Percentiles rank a stretch among this genome's conserved stretches.
Evolutionary conservation across 768 basidiomycete species (phyloP).

Genomic region (Filobasidium wieringae): DNA sequence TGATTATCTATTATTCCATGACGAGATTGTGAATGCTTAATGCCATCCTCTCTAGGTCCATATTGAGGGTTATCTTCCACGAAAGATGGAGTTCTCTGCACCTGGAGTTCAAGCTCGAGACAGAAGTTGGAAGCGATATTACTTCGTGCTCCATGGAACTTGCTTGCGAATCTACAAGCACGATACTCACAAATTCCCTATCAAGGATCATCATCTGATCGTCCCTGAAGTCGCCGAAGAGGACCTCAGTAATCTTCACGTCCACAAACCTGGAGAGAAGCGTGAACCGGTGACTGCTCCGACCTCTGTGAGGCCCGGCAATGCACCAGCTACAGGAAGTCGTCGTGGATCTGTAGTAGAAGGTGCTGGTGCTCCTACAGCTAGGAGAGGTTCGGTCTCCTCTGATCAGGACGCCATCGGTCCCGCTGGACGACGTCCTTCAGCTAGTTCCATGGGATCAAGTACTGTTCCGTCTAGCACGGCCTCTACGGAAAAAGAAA

Average conservation of each 20-base stretch:
- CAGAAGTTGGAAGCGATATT: conserved; percentile 76
- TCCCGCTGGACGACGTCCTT: conserved; percentile 14
- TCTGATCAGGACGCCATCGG: background rate
- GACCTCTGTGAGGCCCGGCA: background rate
- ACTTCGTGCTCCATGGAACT: conserved; percentile 90
- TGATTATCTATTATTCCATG: background rate
- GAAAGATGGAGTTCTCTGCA: conserved; percentile 81
- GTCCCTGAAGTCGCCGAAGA: conserved; percentile 27
- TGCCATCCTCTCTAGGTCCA: conserved; percentile 43
- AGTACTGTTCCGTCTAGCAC: background rate
- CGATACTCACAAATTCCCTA: conserved; percentile 38
- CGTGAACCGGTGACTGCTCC: conserved; percentile 2
- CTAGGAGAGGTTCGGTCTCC: background rate
- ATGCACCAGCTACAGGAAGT: background rate
- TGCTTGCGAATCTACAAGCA: conserved; percentile 53
- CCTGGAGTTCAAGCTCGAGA: conserved; percentile 82
- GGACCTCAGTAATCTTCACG: conserved; percentile 33
- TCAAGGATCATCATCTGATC: conserved; percentile 18
- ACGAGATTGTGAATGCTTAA: background rate
- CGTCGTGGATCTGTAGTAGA: conserved; percentile 14
- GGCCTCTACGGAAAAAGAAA: conserved; percentile 14
- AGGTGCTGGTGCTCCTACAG: background rate
- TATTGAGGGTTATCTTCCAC: conserved; percentile 66
- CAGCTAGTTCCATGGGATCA: background rate
- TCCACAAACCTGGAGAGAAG: conserved; percentile 32